Percentiles rank a stretch among this genome's conserved stretches.
These are phyloP conservation scores for Chrysosporium keratinophilum DNA, from an alignment of 2,329 filamentous ascomycete genomes.

Conservation along the genomic window DNA sequence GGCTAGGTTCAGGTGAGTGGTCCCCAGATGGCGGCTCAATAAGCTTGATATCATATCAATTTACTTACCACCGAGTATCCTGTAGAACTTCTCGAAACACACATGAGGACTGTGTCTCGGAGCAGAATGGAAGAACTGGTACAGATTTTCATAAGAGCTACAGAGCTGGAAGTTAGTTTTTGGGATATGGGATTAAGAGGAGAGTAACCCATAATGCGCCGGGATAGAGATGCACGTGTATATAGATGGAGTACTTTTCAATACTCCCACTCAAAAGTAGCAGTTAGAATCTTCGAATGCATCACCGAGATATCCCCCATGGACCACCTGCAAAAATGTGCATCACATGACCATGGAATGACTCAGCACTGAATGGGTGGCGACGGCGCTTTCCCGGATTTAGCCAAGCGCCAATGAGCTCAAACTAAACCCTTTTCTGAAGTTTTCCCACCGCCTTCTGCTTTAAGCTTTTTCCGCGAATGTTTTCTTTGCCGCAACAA, in stretches of 20 bases:
- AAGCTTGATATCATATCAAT: constrained; percentile 10
- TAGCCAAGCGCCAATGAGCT: not conserved
- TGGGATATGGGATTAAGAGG: constrained; percentile 56
- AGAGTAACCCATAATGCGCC: not conserved
- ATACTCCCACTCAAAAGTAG: too few species aligned
- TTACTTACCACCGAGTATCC: constrained; percentile 4
- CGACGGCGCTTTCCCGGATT: too few species aligned
- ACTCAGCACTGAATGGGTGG: too few species aligned
- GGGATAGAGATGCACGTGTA: not conserved
- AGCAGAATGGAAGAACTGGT: constrained; percentile 70
- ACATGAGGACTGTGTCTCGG: constrained; percentile 62
- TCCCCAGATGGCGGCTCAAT: not conserved
- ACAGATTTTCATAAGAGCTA: constrained; percentile 76
- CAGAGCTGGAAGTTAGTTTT: constrained; percentile 64
- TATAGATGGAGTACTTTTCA: not conserved
- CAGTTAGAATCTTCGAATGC: too few species aligned
- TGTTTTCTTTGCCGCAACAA: constrained; percentile 2
- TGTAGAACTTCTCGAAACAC: constrained; percentile 61
- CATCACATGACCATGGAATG: too few species aligned
- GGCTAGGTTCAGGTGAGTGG: constrained; percentile 54
- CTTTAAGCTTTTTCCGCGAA: not conserved
- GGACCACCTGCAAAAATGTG: too few species aligned
- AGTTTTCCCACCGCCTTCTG: constrained; percentile 16
- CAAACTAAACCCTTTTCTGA: constrained; percentile 23
- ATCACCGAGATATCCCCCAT: too few species aligned